Evolutionary conservation across 225 moss, liverwort and hornwort species (phyloP).

Genomic region (Climacium dendroides): DNA sequence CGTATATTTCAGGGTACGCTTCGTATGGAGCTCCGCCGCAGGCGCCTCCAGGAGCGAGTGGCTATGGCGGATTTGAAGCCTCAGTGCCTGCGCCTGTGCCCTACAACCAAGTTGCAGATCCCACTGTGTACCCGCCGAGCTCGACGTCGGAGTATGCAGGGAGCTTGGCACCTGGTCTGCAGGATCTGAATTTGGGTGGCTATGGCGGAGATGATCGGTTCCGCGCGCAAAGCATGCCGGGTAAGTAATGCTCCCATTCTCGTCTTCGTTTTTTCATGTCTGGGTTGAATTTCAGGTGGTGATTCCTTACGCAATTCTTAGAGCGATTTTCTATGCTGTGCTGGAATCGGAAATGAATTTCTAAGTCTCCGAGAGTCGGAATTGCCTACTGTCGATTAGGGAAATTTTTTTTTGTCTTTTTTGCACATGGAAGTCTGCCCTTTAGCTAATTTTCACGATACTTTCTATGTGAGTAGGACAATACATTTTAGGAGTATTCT

Average conservation of each 20-base stretch:
- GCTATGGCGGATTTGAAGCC: background rate
- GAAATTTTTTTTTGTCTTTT: background rate
- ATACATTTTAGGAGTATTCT: background rate
- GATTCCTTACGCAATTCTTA: background rate
- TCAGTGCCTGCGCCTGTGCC: background rate
- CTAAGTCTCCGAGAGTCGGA: background rate
- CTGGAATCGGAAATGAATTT: background rate
- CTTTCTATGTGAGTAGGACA: background rate
- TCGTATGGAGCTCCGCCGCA: background rate
- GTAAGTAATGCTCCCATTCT: background rate
- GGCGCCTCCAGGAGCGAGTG: background rate
- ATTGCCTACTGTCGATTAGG: background rate
- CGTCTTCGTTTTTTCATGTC: background rate
- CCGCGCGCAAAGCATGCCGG: background rate
- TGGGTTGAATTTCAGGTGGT: background rate
- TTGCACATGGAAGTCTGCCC: background rate
- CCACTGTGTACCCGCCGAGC: background rate
- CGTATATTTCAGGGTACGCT: background rate
- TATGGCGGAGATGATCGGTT: background rate
- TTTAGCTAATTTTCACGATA: background rate
- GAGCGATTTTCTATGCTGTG: too few relatives aligned
- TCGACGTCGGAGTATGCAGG: background rate
- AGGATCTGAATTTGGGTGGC: background rate
- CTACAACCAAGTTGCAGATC: background rate
- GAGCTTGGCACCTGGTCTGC: background rate